A percentile compares a stretch with the other conserved stretches of the same genome.
Conservation (phyloP, 2,329 filamentous ascomycete species). For the Fusarium ramigenum region DNA sequence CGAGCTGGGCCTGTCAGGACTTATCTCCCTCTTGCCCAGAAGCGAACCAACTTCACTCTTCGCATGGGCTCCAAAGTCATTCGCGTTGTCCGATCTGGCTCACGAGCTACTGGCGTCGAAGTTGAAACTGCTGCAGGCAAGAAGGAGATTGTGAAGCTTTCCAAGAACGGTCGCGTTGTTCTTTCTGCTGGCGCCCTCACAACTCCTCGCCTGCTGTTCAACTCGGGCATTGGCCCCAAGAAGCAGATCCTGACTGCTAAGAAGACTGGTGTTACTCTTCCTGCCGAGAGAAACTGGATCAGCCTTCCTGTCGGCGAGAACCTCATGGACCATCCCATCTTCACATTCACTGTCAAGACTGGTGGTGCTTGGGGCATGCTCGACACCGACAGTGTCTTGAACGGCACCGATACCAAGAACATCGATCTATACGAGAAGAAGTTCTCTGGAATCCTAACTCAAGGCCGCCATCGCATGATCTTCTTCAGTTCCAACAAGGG, state of each 20-base stretch:
- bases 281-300: conserved; percentile 61
- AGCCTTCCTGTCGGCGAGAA: conserved; percentile 66
- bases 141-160: conserved; percentile 67
- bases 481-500: conserved; percentile 63
- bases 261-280: conserved; percentile 62
- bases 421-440: conserved; percentile 70
- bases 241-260: conserved; percentile 63
- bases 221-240: conserved; percentile 68
- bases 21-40: conserved; percentile 70
- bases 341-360: conserved; percentile 42
- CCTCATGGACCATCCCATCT: conserved; percentile 62
- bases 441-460: conserved; percentile 68
- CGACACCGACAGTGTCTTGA: conserved; percentile 57
- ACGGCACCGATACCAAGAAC: conserved; percentile 58
- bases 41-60: conserved; percentile 70
- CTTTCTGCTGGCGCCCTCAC: conserved; percentile 74
- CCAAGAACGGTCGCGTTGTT: conserved; percentile 69
- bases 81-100: conserved; percentile 69
- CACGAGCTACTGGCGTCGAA: conserved; percentile 71
- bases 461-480: conserved; percentile 70
- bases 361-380: conserved; percentile 6
- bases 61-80: conserved; percentile 71
- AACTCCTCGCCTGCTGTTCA: conserved; percentile 71
- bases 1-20: conserved; percentile 76
- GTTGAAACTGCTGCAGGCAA: conserved; percentile 61